Base-by-base conservation (phyloP, 306 rosid species). In the Mucuna pruriens region DNA sequence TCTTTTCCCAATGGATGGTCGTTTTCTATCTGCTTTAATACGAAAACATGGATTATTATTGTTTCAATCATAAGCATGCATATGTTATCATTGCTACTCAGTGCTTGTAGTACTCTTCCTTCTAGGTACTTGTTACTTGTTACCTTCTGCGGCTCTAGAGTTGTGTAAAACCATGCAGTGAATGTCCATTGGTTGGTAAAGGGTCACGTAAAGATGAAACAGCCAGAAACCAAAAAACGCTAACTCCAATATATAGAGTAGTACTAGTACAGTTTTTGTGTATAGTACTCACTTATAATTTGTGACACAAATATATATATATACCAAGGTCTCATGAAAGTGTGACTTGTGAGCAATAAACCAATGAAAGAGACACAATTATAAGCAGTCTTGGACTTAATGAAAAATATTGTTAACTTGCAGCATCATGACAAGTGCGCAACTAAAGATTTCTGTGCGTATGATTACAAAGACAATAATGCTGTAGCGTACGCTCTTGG, bases 61-160 rank as follows among this genome's bases (percentile, higher is more conserved):
- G 36, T 75, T 55, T 68, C 89, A 74, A 79, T 86, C 86, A 69
- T 74, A 74, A 73, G 71, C 51, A n/a, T 78, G n/a, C n/a, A n/a
- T n/a, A n/a, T n/a, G 72, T 51, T 74, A 60, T 78, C 38, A 33
- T 84, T 73, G 64, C 74, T 71, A 61, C 34, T 49, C 63, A 13
- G 49, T 66, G 52, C 3, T 11, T 51, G 52, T 23, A 11, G 52
- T 23, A 11, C 34, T 75, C 71, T 49, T 68, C 36, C 75, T 36
- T 49, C 76, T 71, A 39, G 76, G 76, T 58, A 71, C 78, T 71
- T 58, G 72, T 70, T 22, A n/a, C 60, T 51, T 46, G 81, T 76
- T 84, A 58, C 49, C 61, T 68, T 74, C 55, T 71, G 19, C 63
- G 54, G 40, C n/a, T n/a, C n/a, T 25, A 19, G 6, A 75, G 45